Conservation (phyloP, 192 early-diverging fungal species). For the Coemansia sp. region DNA sequence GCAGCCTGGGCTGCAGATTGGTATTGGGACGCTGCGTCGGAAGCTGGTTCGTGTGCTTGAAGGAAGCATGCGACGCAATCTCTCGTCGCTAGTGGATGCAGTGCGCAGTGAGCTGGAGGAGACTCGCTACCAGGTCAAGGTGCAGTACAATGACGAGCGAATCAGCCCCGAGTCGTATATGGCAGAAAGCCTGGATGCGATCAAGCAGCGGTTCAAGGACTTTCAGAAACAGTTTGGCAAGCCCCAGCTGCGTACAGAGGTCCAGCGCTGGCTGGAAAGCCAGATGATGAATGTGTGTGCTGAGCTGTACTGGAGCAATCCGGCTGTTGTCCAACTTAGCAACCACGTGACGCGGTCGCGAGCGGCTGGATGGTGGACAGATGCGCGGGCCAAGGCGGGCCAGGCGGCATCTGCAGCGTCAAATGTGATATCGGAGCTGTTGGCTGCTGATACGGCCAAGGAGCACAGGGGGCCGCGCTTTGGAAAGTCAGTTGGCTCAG, state of each 20-base stretch:
- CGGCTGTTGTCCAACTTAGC: constrained; percentile 65
- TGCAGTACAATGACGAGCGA: constrained; percentile 95
- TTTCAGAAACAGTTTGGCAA: constrained; percentile 92
- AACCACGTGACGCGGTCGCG: constrained; percentile 57
- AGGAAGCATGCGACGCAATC: constrained; percentile 82
- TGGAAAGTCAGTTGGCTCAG: constrained; percentile 9
- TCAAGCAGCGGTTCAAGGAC: constrained; percentile 94
- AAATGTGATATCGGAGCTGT: constrained; percentile 35
- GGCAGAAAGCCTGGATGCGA: constrained; percentile 87
- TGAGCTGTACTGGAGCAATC: constrained; percentile 90
- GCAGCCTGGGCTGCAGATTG: constrained; percentile 66
- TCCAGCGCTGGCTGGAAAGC: constrained; percentile 89
- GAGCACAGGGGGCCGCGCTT: constrained; percentile 46
- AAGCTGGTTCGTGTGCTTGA: constrained; percentile 90
- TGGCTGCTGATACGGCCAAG: constrained; percentile 44
- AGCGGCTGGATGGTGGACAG: constrained; percentile 51
- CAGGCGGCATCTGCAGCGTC: constrained; percentile 32
- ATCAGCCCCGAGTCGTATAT: constrained; percentile 96
- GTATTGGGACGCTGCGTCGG: constrained; percentile 80
- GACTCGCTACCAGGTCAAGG: constrained; percentile 96
- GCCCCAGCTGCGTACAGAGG: constrained; percentile 88
- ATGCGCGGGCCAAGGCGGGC: constrained; percentile 23
- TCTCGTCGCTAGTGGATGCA: constrained; percentile 82
- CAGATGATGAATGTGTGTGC: constrained; percentile 87
- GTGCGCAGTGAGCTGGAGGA: constrained; percentile 96